Evolutionary conservation across 2,329 filamentous ascomycete species (phyloP).

Genomic region (Bipolaris gigantea): DNA sequence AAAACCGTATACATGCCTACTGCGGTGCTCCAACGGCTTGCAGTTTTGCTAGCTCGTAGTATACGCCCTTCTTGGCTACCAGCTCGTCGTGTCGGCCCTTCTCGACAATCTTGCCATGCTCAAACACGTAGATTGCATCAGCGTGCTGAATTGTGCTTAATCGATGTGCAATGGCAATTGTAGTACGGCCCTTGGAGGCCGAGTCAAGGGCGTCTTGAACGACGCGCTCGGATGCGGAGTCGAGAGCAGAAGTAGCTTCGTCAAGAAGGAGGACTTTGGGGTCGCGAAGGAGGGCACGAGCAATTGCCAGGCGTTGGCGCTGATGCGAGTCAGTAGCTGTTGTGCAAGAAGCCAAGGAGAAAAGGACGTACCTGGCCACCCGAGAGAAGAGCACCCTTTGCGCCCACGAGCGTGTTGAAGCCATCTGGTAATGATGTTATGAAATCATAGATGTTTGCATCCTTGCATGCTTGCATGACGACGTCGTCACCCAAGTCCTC

Average conservation of each 20-base stretch:
- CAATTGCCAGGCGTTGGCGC: conserved; percentile 94
- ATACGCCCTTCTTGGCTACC: conserved; percentile 46
- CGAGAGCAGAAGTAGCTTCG: conserved; percentile 45
- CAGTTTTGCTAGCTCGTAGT: conserved; percentile 43
- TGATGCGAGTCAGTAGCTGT: conserved; percentile 44
- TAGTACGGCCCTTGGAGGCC: conserved; percentile 83
- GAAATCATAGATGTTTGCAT: conserved; percentile 52
- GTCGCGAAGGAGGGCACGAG: conserved; percentile 85
- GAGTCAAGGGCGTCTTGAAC: conserved; percentile 80
- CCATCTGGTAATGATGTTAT: conserved; percentile 60
- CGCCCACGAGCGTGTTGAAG: conserved; percentile 82
- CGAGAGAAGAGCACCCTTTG: conserved; percentile 65
- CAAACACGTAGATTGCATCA: conserved; percentile 95
- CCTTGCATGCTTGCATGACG: conserved; percentile 77
- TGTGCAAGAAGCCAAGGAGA: no score
- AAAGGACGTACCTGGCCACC: conserved; percentile 62
- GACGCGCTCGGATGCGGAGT: conserved; percentile 63
- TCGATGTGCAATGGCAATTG: conserved; percentile 91
- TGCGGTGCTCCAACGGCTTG: conserved; percentile 43
- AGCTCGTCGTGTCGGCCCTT: conserved; percentile 73
- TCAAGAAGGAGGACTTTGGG: conserved; percentile 72
- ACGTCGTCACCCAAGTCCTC: conserved; percentile 71
- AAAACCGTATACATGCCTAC: conserved; percentile 5
- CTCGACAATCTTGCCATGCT: conserved; percentile 84
- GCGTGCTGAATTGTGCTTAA: conserved; percentile 93